Evolutionary conservation across 2,329 filamentous ascomycete genomes (phyloP), one percentile per base, ranked within the genome.

Genomic region (Metarhizium guizhouense): DNA sequence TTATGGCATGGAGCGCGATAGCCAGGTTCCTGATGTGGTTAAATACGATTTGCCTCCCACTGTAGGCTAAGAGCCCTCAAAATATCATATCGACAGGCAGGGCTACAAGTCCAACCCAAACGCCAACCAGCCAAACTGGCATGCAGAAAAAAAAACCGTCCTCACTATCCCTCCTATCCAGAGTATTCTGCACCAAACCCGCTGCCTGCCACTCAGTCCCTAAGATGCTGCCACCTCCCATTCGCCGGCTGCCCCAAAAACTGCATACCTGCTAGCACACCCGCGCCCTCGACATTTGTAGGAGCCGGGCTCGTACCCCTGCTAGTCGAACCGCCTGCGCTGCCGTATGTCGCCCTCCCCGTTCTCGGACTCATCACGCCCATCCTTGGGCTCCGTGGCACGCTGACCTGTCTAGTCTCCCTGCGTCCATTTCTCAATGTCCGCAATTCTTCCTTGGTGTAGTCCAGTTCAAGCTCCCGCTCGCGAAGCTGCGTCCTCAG

Each of bases 371-470:
- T 82, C 70, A 81, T 76, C 53, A 81, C 69, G 36, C 74, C 72
- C 59, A 77, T 70, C 6, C 78, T 74, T n/a, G 81, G 81, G 62
- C 80, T 83, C 25, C 78, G 77, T 52, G 81, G 81, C 25, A 82
- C 79, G 60, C 80, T 83, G 53, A 70, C 73, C 62, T 79, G 76
- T 40, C 81, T 70, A 3, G 81, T 84, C 65, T 82, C 80, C 49
- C 81, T 72, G 6, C 81, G 75, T 18, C 73, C 74, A 57, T 73
- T 79, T 62, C 74, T 77, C 45, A 77, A 64, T 45, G 68, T 57
- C 7, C 72, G 71, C 30, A 82, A 63, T 64, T 84, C 80, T 16
- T 82, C 76, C 55, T 70, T 74, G 29, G 72, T 60, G 14, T 71
- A 71, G 18, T 73, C 72, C 30, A 84, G 68, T 60, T 82, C 78